These are phyloP conservation scores for Stachybotrys chlorohalonatus DNA, from an alignment of 2,329 filamentous ascomycete genomes.

Conservation along the genomic window DNA sequence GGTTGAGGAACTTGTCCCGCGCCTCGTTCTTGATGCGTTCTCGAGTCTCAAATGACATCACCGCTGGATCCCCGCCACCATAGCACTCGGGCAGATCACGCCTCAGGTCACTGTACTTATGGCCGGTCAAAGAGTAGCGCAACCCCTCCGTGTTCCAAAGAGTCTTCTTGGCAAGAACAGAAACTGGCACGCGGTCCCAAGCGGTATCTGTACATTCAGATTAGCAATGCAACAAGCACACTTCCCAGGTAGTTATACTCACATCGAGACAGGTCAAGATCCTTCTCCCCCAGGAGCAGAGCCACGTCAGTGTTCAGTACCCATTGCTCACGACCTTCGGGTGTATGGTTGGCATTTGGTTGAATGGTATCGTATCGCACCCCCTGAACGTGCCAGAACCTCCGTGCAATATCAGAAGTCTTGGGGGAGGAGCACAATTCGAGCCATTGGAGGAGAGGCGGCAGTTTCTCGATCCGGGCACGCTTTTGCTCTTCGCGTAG, in stretches of 20 bases:
- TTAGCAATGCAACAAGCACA: slow-evolving; percentile 3
- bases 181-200: slow-evolving; percentile 48
- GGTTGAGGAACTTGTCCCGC: slow-evolving; percentile 43
- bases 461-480: slow-evolving; percentile 45
- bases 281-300: slow-evolving; percentile 55
- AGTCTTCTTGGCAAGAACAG: slow-evolving; percentile 43
- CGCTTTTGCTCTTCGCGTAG: slow-evolving; percentile 46
- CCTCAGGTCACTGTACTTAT: slow-evolving; percentile 42
- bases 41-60: slow-evolving; percentile 31
- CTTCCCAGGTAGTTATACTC: slow-evolving; percentile 17
- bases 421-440: slow-evolving; percentile 43
- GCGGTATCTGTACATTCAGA: slow-evolving; percentile 35
- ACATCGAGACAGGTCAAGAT: slow-evolving; percentile 51
- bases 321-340: slow-evolving; percentile 56
- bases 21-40: slow-evolving; percentile 40
- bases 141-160: slow-evolving; percentile 52
- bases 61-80: slow-evolving; percentile 32
- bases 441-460: slow-evolving; percentile 53
- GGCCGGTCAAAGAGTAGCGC: slow-evolving; percentile 44
- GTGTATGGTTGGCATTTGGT: slow-evolving; percentile 39
- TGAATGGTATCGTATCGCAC: slow-evolving; percentile 57
- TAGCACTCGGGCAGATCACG: slow-evolving; percentile 44
- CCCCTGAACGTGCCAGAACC: slow-evolving; percentile 48
- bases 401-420: slow-evolving; percentile 37
- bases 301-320: slow-evolving; percentile 56